phyloP scores from a whole-genome alignment of 2,329 filamentous ascomycete species.

The Pseudogymnoascus pannorum region DNA sequence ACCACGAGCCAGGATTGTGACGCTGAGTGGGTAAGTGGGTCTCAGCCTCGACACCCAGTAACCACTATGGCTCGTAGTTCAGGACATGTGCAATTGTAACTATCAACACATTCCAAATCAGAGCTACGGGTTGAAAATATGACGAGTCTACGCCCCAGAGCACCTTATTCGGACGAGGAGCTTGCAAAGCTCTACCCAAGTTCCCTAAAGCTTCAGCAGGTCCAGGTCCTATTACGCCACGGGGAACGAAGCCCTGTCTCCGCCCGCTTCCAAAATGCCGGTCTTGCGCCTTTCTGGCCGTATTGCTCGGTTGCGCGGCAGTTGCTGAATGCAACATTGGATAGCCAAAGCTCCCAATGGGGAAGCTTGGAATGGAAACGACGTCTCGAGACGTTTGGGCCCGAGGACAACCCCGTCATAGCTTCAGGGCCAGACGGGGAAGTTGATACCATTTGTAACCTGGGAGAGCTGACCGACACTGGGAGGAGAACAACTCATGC shows the following conservation, averaged over 20 bases:
- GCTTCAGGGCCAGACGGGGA: constrained; percentile 61
- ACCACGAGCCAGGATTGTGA: no score
- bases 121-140: constrained; percentile 41
- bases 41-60: not conserved
- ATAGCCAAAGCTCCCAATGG: constrained; percentile 38
- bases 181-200: constrained; percentile 74
- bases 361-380: constrained; percentile 50
- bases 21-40: not conserved
- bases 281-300: constrained; percentile 69
- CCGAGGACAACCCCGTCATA: constrained; percentile 60
- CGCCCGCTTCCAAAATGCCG: constrained; percentile 76
- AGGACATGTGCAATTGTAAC: not conserved
- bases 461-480: constrained; percentile 67
- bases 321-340: constrained; percentile 54
- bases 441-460: constrained; percentile 74
- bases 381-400: constrained; percentile 74
- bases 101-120: not conserved
- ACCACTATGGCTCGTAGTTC: not conserved
- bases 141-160: constrained; percentile 68
- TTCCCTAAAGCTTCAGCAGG: constrained; percentile 73
- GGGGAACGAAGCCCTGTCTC: constrained; percentile 79
- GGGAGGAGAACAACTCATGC: constrained; percentile 65
- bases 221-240: constrained; percentile 79
- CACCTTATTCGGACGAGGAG: constrained; percentile 74
- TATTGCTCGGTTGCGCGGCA: constrained; percentile 76